Conservation (phyloP, 2,329 filamentous ascomycete species). For the Mycosphaerella sp. region DNA sequence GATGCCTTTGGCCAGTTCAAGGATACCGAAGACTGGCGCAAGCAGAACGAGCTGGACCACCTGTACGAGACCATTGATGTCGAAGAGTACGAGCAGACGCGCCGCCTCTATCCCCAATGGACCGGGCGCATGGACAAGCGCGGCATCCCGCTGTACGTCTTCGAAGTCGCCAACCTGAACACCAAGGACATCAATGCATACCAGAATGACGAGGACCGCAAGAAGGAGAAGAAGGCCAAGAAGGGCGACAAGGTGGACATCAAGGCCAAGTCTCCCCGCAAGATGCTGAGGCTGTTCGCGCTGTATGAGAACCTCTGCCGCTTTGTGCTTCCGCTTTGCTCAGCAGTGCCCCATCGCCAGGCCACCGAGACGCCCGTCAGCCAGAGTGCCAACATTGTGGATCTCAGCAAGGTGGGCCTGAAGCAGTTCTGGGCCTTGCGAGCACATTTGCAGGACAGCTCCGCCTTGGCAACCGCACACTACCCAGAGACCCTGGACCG, state of each 20-base stretch:
- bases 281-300: slow-evolving; percentile 80
- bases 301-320: slow-evolving; percentile 88
- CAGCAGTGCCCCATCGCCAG: slow-evolving; percentile 64
- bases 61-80: slow-evolving; percentile 84
- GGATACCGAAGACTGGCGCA: slow-evolving; percentile 82
- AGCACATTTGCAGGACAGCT: slow-evolving; percentile 87
- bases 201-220: slow-evolving; percentile 58
- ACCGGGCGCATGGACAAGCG: slow-evolving; percentile 83
- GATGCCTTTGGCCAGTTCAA: slow-evolving; percentile 80
- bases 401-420: slow-evolving; percentile 79
- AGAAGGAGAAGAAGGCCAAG: slow-evolving; percentile 36
- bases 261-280: slow-evolving; percentile 62
- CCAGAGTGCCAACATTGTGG: slow-evolving; percentile 89
- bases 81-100: slow-evolving; percentile 73
- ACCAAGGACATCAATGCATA: slow-evolving; percentile 74
- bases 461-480: slow-evolving; percentile 79
- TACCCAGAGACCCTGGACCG: slow-evolving; percentile 91
- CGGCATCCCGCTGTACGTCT: slow-evolving; percentile 88
- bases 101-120: slow-evolving; percentile 86
- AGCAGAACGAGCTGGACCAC: slow-evolving; percentile 67
- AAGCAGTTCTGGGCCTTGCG: slow-evolving; percentile 97
- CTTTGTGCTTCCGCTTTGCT: slow-evolving; percentile 81
- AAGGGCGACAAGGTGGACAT: slow-evolving; percentile 34
- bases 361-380: slow-evolving; percentile 79
- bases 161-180: slow-evolving; percentile 77